Base-by-base conservation (phyloP, 129 eudicot genomes). In the Flaveria trinervia region DNA sequence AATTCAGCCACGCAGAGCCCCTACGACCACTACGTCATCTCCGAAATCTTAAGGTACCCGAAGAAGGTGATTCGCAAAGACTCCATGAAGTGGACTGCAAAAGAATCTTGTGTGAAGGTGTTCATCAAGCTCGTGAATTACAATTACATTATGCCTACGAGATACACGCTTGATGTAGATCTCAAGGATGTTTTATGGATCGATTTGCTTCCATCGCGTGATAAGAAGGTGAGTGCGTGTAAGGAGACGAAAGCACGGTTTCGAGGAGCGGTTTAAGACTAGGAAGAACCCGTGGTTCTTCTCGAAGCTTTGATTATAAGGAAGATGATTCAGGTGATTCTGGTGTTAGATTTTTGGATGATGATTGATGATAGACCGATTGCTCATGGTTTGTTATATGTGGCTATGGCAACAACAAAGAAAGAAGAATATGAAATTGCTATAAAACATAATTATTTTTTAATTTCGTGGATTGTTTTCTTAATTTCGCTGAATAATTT, bases 81-180 rank as follows among this genome's bases (percentile, higher is more conserved):
- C 14, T 75, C 84, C 10, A 81, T 81, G 3, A 75, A 81, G 55
- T 75, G 75, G 54, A 75, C 81, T 0, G 84, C 81, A 3, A 81
- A 81, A 61, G 75, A 81, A 68, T 81, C 81, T 44, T 81, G 81
- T 7, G 84, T 81, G 55, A 81, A 81, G 84, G 77, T 81, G 1
- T 81, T 81, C 4, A 81, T 81, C 26, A 81, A 81, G 81, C 81
- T 81, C 12, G 84, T 81, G 28, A 74, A 81, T 65, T 81, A 81
- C 71, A 81, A 81, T 14, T 81, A 81, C 77, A 75, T 81, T 3
- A 81, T 81, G 84, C 84, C 84, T 60, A 81, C 84, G 2, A 75
- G 84, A 54, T 81, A 75, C 65, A 81, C 84, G 12, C 84, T 81
- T 69, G 81, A 81, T 18, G 84, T 81, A 12, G 84, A 81, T 74